These are phyloP conservation scores for Ceratobasidium sp. DNA, from an alignment of 1,284 basidiomycete genomes.

Conservation along the genomic window DNA sequence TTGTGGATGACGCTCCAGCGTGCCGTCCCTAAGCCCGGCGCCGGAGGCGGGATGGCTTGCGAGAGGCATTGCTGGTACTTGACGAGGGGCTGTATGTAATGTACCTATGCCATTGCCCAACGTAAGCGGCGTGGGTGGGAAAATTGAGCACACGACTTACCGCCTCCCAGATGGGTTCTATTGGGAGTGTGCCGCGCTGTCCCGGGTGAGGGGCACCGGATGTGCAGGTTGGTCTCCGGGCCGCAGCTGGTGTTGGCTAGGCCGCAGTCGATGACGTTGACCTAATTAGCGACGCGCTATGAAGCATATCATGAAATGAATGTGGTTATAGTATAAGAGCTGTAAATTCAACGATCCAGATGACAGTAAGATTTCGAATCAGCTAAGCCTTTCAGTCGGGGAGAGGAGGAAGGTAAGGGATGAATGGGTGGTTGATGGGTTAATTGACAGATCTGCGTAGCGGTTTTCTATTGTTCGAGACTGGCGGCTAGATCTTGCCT, in stretches of 20 bases:
- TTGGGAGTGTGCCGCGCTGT: constrained; percentile 99
- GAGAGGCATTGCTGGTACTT: too few species aligned
- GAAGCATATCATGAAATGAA: not conserved
- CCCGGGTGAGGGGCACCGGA: constrained; percentile 88
- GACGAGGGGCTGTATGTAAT: too few species aligned
- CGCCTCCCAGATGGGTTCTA: constrained; percentile 97
- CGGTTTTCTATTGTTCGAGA: constrained; percentile 52
- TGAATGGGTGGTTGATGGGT: not conserved
- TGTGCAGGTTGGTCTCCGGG: constrained; percentile 99
- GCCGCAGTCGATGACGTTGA: constrained; percentile 99
- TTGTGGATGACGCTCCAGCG: too few species aligned
- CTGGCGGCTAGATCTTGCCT: not conserved
- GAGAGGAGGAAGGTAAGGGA: not conserved
- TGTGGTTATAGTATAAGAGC: not conserved
- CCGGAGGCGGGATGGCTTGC: too few species aligned
- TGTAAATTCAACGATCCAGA: too few species aligned
- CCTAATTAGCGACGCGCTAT: constrained; percentile 53
- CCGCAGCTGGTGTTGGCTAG: constrained; percentile 99
- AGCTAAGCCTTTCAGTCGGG: not conserved
- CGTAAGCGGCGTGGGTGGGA: not conserved
- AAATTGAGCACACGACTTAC: constrained; percentile 46
- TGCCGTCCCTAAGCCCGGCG: too few species aligned
- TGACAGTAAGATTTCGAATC: too few species aligned
- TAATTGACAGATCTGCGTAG: constrained; percentile 57
- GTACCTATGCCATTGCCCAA: too few species aligned